Evolutionary conservation across 257 asterid genomes (phyloP).

Genomic region (Oldenlandia corymbosa): DNA sequence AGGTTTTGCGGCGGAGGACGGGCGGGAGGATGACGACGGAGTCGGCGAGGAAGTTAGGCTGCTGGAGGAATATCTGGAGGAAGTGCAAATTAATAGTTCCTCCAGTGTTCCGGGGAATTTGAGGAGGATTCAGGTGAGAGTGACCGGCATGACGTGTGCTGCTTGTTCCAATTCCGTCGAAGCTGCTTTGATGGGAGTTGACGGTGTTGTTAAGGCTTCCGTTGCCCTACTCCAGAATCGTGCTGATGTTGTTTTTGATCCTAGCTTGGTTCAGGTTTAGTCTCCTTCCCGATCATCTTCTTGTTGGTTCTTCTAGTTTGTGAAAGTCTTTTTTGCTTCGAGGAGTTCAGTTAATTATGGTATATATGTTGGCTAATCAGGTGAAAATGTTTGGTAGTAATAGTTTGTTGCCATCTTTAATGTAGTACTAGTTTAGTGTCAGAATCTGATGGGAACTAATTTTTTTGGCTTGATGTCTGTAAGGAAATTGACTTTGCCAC

Average conservation of each 20-base stretch:
- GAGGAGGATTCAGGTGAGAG: slow-evolving; percentile 68
- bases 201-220: slow-evolving; percentile 82
- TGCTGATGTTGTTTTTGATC: slow-evolving; percentile 76
- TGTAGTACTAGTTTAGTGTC: not conserved
- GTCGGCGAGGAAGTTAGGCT: slow-evolving; percentile 64
- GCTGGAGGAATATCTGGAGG: slow-evolving; percentile 48
- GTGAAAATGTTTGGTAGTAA: not conserved
- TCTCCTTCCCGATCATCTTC: not conserved
- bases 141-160: slow-evolving; percentile 96
- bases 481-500: not conserved
- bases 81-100: slow-evolving; percentile 22
- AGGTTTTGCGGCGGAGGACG: slow-evolving; percentile 23
- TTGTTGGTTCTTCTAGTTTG: slow-evolving; percentile 1
- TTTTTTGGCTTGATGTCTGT: not conserved
- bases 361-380: not conserved
- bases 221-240: slow-evolving; percentile 93
- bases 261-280: slow-evolving; percentile 58
- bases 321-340: not conserved
- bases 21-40: slow-evolving; percentile 8
- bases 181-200: slow-evolving; percentile 56
- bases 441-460: not conserved
- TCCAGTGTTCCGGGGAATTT: slow-evolving; percentile 26
- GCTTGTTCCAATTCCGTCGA: slow-evolving; percentile 96
- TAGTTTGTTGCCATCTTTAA: not conserved
- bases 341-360: not conserved